Evolutionary conservation across 2,329 filamentous ascomycete species (phyloP).

Genomic region (Sphaceloma murrayae): DNA sequence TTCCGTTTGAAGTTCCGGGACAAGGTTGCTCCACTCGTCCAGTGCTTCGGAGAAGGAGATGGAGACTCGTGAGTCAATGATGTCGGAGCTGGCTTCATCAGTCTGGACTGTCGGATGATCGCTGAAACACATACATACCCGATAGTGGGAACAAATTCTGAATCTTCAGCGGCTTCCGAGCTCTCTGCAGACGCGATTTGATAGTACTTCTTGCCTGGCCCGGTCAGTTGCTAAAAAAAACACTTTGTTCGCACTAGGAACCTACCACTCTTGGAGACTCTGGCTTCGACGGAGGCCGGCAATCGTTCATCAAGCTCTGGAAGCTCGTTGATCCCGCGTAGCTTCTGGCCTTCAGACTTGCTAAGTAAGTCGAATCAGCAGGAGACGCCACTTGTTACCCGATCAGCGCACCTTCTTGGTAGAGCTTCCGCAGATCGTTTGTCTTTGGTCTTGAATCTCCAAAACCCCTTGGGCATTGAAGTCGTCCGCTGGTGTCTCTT

Average conservation of each 20-base stretch:
- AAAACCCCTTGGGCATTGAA: slow-evolving; percentile 25
- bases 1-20: slow-evolving; percentile 18
- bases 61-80: slow-evolving; percentile 28
- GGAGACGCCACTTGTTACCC: no score
- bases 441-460: slow-evolving; percentile 25
- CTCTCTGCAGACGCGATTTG: slow-evolving; percentile 14
- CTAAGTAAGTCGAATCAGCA: no score
- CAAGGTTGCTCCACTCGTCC: slow-evolving; percentile 24
- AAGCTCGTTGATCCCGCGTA: slow-evolving; percentile 14
- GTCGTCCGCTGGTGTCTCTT: slow-evolving; percentile 21
- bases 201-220: slow-evolving; percentile 18
- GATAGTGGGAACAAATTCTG: not conserved
- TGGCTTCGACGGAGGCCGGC: slow-evolving; percentile 26
- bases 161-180: no score
- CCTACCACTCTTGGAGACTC: slow-evolving; percentile 28
- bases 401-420: no score
- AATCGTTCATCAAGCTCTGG: slow-evolving; percentile 17
- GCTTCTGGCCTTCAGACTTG: not conserved
- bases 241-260: not conserved
- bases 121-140: no score
- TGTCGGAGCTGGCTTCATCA: slow-evolving; percentile 20
- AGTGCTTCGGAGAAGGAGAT: slow-evolving; percentile 26
- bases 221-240: not conserved
- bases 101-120: no score
- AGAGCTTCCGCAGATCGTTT: slow-evolving; percentile 16